Conservation (phyloP, 108 stramenopile species). For the Craspedostauros australis region DNA sequence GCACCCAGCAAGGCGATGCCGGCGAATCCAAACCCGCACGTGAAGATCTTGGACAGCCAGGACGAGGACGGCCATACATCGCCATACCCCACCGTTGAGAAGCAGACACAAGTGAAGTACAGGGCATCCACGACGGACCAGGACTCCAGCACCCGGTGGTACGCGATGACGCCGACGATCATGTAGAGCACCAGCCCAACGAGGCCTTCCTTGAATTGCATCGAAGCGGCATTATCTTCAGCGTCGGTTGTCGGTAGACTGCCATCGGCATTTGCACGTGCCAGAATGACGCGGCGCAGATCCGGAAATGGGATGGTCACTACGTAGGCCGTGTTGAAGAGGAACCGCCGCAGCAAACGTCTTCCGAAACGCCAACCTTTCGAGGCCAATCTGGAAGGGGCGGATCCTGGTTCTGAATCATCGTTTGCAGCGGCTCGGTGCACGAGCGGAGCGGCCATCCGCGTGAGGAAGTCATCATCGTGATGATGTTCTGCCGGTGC, state of each 20-base stretch:
- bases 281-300: constrained; percentile 4
- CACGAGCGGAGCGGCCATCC: too few relatives aligned
- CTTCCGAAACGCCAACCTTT: too few relatives aligned
- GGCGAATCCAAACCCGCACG: constrained; percentile 53
- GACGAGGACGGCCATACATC: constrained; percentile 35
- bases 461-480: too few relatives aligned
- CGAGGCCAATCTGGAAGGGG: too few relatives aligned
- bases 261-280: neutral
- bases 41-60: constrained; percentile 44
- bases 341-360: too few relatives aligned
- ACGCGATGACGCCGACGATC: constrained; percentile 40
- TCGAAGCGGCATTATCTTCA: neutral
- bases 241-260: neutral
- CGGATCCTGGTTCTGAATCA: too few relatives aligned
- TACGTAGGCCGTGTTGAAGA: constrained; percentile 8
- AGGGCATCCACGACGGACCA: constrained; percentile 56
- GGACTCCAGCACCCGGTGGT: constrained; percentile 33
- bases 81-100: constrained; percentile 45
- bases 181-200: constrained; percentile 32
- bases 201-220: constrained; percentile 38
- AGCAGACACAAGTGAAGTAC: constrained; percentile 47
- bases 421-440: too few relatives aligned
- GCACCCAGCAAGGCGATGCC: constrained; percentile 54
- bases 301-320: constrained; percentile 25
- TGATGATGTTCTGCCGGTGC: too few relatives aligned